Conservation (phyloP, 768 basidiomycete species). For the Xerocomellus amylosporus region DNA sequence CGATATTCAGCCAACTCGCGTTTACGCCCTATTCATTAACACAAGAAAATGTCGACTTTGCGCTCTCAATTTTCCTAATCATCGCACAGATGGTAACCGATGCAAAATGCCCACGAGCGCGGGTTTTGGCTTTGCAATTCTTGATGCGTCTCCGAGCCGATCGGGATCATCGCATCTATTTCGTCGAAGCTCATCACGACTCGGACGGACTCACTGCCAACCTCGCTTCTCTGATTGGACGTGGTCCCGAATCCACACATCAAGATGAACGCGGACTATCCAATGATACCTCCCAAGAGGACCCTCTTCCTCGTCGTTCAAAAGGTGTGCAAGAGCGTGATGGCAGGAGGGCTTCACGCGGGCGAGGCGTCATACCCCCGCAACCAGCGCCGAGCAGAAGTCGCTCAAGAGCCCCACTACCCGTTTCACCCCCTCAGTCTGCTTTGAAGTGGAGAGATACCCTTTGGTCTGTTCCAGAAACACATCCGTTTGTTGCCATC, state of each 20-base stretch:
- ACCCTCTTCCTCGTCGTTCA: conserved; percentile 40
- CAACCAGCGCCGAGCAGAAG: conserved; percentile 56
- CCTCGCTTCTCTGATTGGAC: conserved; percentile 64
- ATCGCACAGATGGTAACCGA: conserved; percentile 47
- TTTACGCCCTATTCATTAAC: conserved; percentile 62
- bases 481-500: conserved; percentile 50
- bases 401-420: conserved; percentile 52
- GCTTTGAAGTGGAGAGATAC: conserved; percentile 41
- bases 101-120: conserved; percentile 54
- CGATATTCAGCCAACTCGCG: conserved; percentile 65
- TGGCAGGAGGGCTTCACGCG: conserved; percentile 50
- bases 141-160: conserved; percentile 86
- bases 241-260: conserved; percentile 35
- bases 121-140: conserved; percentile 79
- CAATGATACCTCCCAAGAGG: conserved; percentile 28
- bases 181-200: conserved; percentile 52
- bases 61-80: conserved; percentile 50
- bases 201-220: conserved; percentile 52
- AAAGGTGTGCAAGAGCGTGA: conserved; percentile 51
- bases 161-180: conserved; percentile 83
- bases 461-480: conserved; percentile 72
- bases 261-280: conserved; percentile 27
- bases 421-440: conserved; percentile 25
- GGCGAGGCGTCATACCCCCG: conserved; percentile 44
- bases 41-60: conserved; percentile 47